Evolutionary conservation across 1,284 basidiomycete genomes (phyloP).

Genomic region (Austroboletus novae-zelandiae): DNA sequence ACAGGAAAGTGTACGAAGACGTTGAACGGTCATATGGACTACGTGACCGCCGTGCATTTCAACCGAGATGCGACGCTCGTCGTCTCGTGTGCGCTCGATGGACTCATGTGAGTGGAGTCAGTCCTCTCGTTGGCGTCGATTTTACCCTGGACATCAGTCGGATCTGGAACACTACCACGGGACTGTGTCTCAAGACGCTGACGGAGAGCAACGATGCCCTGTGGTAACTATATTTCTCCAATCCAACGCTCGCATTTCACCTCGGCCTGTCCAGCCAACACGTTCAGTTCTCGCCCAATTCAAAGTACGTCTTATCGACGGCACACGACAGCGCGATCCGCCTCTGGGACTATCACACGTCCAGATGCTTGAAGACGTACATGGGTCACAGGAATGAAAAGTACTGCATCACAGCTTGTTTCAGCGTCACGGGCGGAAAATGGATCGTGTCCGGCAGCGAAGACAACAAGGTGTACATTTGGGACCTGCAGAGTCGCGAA

Average conservation of each 20-base stretch:
- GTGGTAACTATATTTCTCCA: conserved; percentile 54
- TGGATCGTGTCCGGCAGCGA: conserved; percentile 93
- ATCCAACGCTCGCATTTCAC: conserved; percentile 9
- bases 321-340: conserved; percentile 90
- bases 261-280: conserved; percentile 56
- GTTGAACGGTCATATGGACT: conserved; percentile 91
- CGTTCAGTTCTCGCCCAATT: conserved; percentile 92
- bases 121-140: not conserved
- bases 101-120: conserved; percentile 78
- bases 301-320: conserved; percentile 88
- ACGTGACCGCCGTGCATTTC: conserved; percentile 92
- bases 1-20: conserved; percentile 79
- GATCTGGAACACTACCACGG: conserved; percentile 91
- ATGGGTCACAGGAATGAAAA: conserved; percentile 77
- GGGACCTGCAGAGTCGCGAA: conserved; percentile 88
- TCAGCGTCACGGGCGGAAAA: conserved; percentile 80
- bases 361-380: conserved; percentile 91
- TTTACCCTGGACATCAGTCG: conserved; percentile 53
- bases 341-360: conserved; percentile 93
- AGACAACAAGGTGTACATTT: conserved; percentile 85
- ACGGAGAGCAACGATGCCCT: conserved; percentile 89
- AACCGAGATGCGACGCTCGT: conserved; percentile 90
- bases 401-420: conserved; percentile 77
- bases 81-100: conserved; percentile 89
- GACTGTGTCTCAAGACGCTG: conserved; percentile 95